These are phyloP conservation scores for Suillus variegatus DNA, from an alignment of 768 basidiomycete species.

Conservation along the genomic window DNA sequence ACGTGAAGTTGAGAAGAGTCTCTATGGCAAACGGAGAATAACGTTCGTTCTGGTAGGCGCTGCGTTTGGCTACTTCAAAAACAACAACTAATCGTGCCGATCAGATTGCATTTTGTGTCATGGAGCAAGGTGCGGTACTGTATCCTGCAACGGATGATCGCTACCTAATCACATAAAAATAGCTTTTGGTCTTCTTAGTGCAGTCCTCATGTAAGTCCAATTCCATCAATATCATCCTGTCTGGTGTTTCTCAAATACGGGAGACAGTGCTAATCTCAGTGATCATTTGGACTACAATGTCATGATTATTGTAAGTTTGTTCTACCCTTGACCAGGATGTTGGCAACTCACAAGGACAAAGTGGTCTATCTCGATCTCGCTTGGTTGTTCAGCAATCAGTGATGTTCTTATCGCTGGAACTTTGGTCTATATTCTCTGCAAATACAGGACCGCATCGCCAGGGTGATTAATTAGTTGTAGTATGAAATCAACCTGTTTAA, in stretches of 20 bases:
- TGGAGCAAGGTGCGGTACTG: not conserved
- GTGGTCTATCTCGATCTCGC: slow-evolving; percentile 24
- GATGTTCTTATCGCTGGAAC: slow-evolving; percentile 27
- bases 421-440: slow-evolving; percentile 17
- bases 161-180: too few relatives aligned
- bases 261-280: not conserved
- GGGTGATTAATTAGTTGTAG: slow-evolving; percentile 12
- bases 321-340: not conserved
- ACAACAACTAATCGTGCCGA: not conserved
- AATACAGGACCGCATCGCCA: slow-evolving; percentile 5
- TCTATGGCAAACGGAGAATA: not conserved
- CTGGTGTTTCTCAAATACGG: not conserved
- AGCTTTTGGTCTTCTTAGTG: not conserved
- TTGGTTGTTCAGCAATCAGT: slow-evolving; percentile 21
- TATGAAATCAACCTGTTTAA: not conserved
- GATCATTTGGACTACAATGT: not conserved
- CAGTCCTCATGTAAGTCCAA: not conserved
- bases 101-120: not conserved
- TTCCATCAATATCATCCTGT: not conserved
- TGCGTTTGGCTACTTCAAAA: too few relatives aligned
- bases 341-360: slow-evolving; percentile 4
- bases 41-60: not conserved
- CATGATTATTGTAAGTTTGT: not conserved
- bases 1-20: not conserved
- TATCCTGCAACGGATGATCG: not conserved